These are phyloP conservation scores for Triangularia verruculosa DNA, from an alignment of 2,329 filamentous ascomycete species.

Conservation along the genomic window DNA sequence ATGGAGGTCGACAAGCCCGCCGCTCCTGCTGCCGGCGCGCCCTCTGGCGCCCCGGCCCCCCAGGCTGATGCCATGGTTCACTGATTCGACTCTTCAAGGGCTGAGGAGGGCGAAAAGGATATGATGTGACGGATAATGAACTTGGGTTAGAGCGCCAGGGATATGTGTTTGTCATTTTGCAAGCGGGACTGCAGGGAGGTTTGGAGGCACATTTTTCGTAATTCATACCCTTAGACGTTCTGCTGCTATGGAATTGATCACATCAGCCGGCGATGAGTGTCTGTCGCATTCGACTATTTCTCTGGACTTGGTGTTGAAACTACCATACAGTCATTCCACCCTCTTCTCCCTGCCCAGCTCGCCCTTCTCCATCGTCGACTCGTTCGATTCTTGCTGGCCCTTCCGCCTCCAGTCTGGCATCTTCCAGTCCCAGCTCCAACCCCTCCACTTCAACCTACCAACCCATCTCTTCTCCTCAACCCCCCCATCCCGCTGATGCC, in stretches of 20 bases:
- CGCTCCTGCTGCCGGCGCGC: slow-evolving; percentile 13
- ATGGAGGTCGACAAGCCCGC: slow-evolving; percentile 38
- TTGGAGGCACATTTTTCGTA: background rate
- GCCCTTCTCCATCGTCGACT: background rate
- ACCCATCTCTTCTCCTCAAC: background rate
- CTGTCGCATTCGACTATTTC: background rate
- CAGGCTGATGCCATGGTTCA: slow-evolving; percentile 22
- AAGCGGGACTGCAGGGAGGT: slow-evolving; percentile 8
- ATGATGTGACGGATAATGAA: background rate
- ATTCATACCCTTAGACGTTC: slow-evolving; percentile 26
- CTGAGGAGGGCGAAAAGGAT: background rate
- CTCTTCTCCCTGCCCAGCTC: background rate
- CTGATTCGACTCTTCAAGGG: background rate
- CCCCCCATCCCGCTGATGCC: background rate
- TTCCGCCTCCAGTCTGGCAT: background rate
- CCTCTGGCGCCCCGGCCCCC: slow-evolving; percentile 9
- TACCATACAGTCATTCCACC: background rate
- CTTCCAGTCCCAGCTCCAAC: background rate
- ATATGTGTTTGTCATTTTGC: slow-evolving; percentile 11
- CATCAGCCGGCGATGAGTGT: background rate
- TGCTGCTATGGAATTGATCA: slow-evolving; percentile 5
- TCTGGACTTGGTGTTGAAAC: slow-evolving; percentile 1
- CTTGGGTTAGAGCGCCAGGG: background rate
- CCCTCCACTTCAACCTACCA: background rate
- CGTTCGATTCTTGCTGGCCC: background rate